Evolutionary conservation across 768 basidiomycete genomes (phyloP).

Genomic region (Leucosporidium creatinivorum): DNA sequence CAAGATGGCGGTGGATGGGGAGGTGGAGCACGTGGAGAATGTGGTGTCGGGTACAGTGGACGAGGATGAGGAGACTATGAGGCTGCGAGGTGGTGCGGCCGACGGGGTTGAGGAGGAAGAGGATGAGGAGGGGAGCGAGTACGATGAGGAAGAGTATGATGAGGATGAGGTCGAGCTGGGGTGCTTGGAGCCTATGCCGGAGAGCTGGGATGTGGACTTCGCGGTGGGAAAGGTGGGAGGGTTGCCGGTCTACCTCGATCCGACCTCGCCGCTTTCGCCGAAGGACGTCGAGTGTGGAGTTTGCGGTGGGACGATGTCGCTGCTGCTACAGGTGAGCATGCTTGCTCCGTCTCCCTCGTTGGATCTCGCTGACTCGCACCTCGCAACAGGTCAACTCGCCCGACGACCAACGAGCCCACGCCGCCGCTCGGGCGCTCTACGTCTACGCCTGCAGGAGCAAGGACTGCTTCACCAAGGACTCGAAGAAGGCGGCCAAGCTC

Average conservation of each 20-base stretch:
- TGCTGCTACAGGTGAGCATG: slow-evolving; percentile 26
- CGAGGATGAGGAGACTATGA: slow-evolving; percentile 4
- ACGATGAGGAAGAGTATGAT: slow-evolving; percentile 49
- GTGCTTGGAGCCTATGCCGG: slow-evolving; percentile 51
- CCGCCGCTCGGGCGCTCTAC: slow-evolving; percentile 32
- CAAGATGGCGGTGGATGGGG: slow-evolving; percentile 15
- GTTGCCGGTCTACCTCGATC: slow-evolving; percentile 29
- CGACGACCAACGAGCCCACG: slow-evolving; percentile 30
- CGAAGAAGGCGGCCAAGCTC: background rate
- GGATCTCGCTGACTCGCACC: no score
- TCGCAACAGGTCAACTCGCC: slow-evolving; percentile 28
- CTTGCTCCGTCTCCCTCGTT: background rate
- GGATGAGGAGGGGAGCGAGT: slow-evolving; percentile 10
- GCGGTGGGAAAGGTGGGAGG: slow-evolving; percentile 35
- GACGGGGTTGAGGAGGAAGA: no score
- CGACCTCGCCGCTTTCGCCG: slow-evolving; percentile 15
- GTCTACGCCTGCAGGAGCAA: slow-evolving; percentile 27
- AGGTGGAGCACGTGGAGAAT: background rate
- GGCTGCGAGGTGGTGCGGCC: slow-evolving; percentile 14
- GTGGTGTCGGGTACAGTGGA: slow-evolving; percentile 12
- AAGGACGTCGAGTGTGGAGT: slow-evolving; percentile 19
- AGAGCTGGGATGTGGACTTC: slow-evolving; percentile 32
- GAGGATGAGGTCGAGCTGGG: slow-evolving; percentile 46
- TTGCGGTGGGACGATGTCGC: slow-evolving; percentile 24
- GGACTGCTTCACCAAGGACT: slow-evolving; percentile 13